Evolutionary conservation across 2,329 filamentous ascomycete species (phyloP), one percentile per base, ranked within the genome.

Genomic region (Ophiostoma himal-ulmi): DNA sequence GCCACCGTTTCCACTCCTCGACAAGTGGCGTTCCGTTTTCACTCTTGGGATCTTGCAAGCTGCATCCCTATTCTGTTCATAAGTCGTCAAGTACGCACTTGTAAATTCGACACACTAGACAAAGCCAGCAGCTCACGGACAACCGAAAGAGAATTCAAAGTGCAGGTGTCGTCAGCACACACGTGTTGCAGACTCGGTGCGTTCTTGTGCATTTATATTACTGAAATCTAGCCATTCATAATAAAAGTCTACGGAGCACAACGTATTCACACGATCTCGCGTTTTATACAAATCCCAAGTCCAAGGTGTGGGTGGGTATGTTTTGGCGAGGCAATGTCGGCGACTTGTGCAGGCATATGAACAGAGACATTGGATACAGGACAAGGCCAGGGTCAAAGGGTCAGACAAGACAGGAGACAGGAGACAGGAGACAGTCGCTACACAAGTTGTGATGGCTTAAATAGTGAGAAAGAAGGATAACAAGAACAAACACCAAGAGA

Each of bases 271-370:
- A 48, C 44, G 44, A 48, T 48, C 44, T 48, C 7, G 41, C 6
- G 41, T 20, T 20, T 22, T 54, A 7, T 20, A n/a, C 41, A 44
- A 44, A 39, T 11, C 37, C 41, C 41, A 44, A 44, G 5, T 48
- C 54, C 66, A 68, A 70, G 54, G 69, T 70, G 69, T 70, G 69
- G n/a, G 69, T 70, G 69, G 69, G 60, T 68, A 70, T 30, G 52
- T 41, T 68, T 68, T 70, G 34, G 26, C 13, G n/a, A n/a, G n/a
- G n/a, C 39, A 52, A 44, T 67, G 66, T 68, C 69, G 69, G 66
- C 69, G 69, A 70, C 69, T 54, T 65, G 34, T 62, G 39, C 30
- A 36, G 37, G 41, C 44, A 44, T 22, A 34, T 57, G 37, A 20
- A 48, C 17, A 48, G 44, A 48, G 17, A 10, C 52, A 57, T 30